Evolutionary conservation across 345 rosid species (phyloP).

Genomic region (Nephelium lappaceum): DNA sequence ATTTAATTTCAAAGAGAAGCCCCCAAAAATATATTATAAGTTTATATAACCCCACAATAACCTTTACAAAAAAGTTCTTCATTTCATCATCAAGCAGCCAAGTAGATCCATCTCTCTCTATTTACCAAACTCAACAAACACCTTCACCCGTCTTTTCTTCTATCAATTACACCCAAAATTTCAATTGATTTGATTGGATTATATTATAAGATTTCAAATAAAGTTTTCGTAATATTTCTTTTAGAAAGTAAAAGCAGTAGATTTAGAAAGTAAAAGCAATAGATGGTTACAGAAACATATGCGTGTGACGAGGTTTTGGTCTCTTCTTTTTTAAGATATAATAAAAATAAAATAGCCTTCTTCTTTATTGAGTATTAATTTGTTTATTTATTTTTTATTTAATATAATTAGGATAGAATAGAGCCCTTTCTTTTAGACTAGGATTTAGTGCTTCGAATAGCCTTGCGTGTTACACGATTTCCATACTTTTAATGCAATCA

Average conservation of each 20-base stretch:
- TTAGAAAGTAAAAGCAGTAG: too few relatives aligned
- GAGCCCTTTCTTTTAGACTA: neutral
- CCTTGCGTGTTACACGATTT: conserved; percentile 17
- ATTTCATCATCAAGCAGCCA: conserved; percentile 10
- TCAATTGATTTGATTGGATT: neutral
- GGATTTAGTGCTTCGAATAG: conserved; percentile 31
- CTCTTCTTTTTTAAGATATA: conserved; percentile 37
- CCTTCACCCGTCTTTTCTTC: neutral
- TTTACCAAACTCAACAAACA: neutral
- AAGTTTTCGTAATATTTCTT: conserved; percentile 26
- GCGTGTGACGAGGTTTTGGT: conserved; percentile 73
- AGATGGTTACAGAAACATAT: conserved; percentile 33
- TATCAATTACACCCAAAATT: neutral
- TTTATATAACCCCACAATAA: neutral
- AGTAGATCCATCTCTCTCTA: neutral
- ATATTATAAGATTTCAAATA: neutral
- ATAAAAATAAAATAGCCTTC: conserved; percentile 26
- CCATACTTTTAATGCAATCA: conserved; percentile 25
- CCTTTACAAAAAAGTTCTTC: conserved; percentile 17
- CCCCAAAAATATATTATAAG: neutral
- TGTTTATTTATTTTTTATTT: neutral
- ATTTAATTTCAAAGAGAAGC: conserved; percentile 11
- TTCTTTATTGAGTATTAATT: conserved; percentile 16
- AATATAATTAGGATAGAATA: conserved; percentile 1
- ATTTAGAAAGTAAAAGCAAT: conserved; percentile 42